Base-by-base conservation (phyloP, 208 protist species). In the Angomonas deanei region DNA sequence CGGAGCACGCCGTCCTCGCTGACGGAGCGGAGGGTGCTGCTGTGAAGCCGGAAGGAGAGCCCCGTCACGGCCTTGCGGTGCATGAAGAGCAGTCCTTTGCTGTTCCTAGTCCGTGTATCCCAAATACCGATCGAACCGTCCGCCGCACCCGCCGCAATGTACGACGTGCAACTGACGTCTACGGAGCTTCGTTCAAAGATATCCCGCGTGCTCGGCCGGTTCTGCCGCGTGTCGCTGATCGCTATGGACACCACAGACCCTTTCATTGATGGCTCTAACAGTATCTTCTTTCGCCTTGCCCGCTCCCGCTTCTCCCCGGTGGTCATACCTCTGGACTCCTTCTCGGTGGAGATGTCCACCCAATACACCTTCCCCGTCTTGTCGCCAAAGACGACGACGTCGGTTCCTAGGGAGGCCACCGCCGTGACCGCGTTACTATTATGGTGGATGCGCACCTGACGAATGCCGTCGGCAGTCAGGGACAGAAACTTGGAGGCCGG, bases 391-490 rank as follows among this genome's bases (percentile, higher is more conserved):
- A 88, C 78, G 26, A 95, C 66, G 27, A 85, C 55, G 13, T 90
- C 78, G 0, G 33, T 49, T 26, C 83, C 84, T 59, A 95, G 76
- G 42, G 65, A 57, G 21, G 83, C 84, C 31, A 92, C 81, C 33
- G 82, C 84, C n/a, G 89, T 93, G 47, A 95, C 72, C 39, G 82
- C 70, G 68, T 95, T 93, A 68, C 84, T 79, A 75, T 95, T 95
- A 73, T 95, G 89, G 11, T 73, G 71, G 28, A 95, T 67, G 13
- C 80, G 78, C 28, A 24, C 23, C 65, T 33, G 4, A 11, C 55
- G 66, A 56, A 54, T 21, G 50, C 59, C 63, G 21, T 70, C 21
- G 62, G 36, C 36, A 4, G 34, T 30, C 28, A 53, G 32, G 34
- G 58, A 66, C 24, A 92, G 60, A 66, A 83, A 85, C 30, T 54